Evolutionary conservation across 106 monocot species (phyloP).

Genomic region (Vanilla planifolia): DNA sequence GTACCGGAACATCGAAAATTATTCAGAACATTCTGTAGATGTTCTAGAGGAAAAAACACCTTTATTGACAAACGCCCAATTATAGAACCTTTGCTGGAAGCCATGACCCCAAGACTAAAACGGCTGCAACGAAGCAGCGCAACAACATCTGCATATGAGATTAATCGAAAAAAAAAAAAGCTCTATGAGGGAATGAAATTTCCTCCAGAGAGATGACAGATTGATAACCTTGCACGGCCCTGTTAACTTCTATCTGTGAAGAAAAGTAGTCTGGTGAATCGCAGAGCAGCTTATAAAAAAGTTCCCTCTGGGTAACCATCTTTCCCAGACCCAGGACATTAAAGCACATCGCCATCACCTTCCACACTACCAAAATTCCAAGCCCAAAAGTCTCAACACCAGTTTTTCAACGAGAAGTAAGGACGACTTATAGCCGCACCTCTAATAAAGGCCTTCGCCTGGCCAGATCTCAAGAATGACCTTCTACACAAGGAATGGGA

Average conservation of each 20-base stretch:
- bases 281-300: constrained; percentile 86
- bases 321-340: constrained; percentile 56
- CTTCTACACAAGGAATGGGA: constrained; percentile 48
- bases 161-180: background rate
- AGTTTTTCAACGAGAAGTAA: background rate
- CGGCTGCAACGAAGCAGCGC: constrained; percentile 78
- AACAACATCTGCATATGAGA: constrained; percentile 62
- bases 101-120: constrained; percentile 84
- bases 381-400: background rate
- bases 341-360: constrained; percentile 78
- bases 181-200: too few species aligned
- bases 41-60: constrained; percentile 23
- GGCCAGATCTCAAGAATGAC: constrained; percentile 47
- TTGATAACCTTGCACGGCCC: constrained; percentile 62
- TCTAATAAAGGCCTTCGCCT: constrained; percentile 76
- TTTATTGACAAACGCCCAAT: constrained; percentile 60
- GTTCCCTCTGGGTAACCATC: constrained; percentile 81
- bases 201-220: background rate
- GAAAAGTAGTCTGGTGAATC: constrained; percentile 78
- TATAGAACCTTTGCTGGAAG: constrained; percentile 82
- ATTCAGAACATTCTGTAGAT: background rate
- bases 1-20: too few species aligned
- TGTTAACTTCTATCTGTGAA: constrained; percentile 62
- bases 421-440: constrained; percentile 14
- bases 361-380: constrained; percentile 58